Evolutionary conservation across 176 grass and related monocot genomes (phyloP).

Genomic region (Paspalum notatum): DNA sequence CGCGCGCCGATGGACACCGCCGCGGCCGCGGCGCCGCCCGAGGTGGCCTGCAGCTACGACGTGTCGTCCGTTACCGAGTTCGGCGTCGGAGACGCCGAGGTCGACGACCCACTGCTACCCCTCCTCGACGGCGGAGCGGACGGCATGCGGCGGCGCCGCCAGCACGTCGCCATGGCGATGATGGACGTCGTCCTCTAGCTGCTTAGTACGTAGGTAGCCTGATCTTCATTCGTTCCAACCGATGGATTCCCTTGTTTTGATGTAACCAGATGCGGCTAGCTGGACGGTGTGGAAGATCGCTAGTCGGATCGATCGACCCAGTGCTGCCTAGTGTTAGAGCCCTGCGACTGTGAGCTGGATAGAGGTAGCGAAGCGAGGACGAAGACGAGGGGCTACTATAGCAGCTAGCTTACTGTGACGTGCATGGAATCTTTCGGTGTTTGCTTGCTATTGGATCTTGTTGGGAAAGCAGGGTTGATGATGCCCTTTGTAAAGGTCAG

Average conservation of each 20-base stretch:
- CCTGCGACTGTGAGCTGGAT: constrained; percentile 30
- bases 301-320: background rate
- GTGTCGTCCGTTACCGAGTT: constrained; percentile 68
- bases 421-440: constrained; percentile 68
- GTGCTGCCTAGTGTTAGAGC: constrained; percentile 3
- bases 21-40: constrained; percentile 31
- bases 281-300: background rate
- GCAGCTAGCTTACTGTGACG: constrained; percentile 13
- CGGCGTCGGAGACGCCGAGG: constrained; percentile 58
- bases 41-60: constrained; percentile 70
- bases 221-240: constrained; percentile 35
- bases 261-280: constrained; percentile 34
- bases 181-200: constrained; percentile 42
- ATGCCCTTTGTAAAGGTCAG: constrained; percentile 50
- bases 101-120: constrained; percentile 20
- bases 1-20: background rate
- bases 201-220: background rate
- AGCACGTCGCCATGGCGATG: constrained; percentile 9
- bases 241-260: constrained; percentile 26
- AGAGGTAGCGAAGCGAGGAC: background rate
- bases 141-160: constrained; percentile 31
- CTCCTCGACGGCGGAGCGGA: constrained; percentile 7
- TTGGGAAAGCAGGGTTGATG: constrained; percentile 25
- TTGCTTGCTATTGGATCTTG: constrained; percentile 55
- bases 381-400: background rate